Base-by-base conservation (phyloP, 148 eudicot species). In the Spergularia bocconei region DNA sequence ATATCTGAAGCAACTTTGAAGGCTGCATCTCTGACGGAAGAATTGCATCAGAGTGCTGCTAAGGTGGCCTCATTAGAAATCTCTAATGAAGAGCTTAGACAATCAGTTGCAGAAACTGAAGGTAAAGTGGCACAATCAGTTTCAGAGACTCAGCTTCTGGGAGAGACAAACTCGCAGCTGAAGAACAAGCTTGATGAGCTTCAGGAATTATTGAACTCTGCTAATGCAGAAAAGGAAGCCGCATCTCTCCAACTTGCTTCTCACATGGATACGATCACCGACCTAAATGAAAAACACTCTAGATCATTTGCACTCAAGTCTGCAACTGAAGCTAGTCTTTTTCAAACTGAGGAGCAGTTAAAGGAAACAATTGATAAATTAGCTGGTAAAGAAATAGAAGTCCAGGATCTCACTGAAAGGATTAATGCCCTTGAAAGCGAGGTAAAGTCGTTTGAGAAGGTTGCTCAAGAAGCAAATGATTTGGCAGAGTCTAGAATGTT, bases 131-230 rank as follows among this genome's bases (percentile, higher is more conserved):
- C 83, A 13, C 85, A 83, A 65, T 87, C 81, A 63, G 70, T 74
- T 56, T 84, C 90, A 12, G 97, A 91, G 76, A 90, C 82, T 69
- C 87, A 85, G 70, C 58, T 82, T 75, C 81, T 94, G 52, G 87
- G 75, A 2, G 97, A 85, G 77, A 91, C 88, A 62, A 93, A 85
- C 76, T 54, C 78, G 52, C 89, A 91, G 80, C 86, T 93, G 60
- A 85, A 85, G 79, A 81, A 57, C 78, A 87, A 87, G 82, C 79
- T 90, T 67, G 85, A 84, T 77, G 93, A 95, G 59, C 89, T 95
- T 62, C 86, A 90, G 63, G 86, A 81, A 60, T 78, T 78, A 70
- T 74, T 93, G 47, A 81, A 78, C 56, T 74, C 81, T 47, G 84
- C 69, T 51, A 48, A 70, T 81, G 75, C 83, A 62, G 97, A 90